Base-by-base conservation (phyloP, 108 stramenopile species). In the Nitzschia sp. region DNA sequence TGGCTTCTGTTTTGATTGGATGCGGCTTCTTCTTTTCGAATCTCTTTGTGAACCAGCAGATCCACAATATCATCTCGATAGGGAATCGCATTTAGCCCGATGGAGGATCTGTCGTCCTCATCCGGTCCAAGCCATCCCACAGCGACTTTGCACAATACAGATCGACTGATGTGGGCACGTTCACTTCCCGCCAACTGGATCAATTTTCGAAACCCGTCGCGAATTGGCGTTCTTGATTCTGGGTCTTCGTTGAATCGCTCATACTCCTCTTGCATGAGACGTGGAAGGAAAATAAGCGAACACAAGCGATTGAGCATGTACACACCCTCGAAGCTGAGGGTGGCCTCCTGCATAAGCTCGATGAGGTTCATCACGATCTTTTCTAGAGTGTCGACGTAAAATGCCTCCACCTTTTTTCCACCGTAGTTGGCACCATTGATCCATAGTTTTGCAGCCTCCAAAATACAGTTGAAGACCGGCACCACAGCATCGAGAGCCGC, bases 221-320 rank as follows among this genome's bases (percentile, higher is more conserved):
- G 69, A 36, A 95, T 79, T 5, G 90, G 93, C 48, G 80, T 74
- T 25, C 55, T 44, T n/a, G 29, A 30, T 8, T 53, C 47, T 1
- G 60, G 34, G 44, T 83, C 53, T 19, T 68, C 33, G 27, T 59
- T 52, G 1, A 83, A 59, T 0, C 73, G 53, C 9, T 76, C 41
- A 54, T 77, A 85, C 69, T 94, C 93, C 8, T 83, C 72, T 30
- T 53, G 45, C 33, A 94, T 74, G 6, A 91, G 66, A 19, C 63
- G 57, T 13, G 77, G 73, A 16, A 76, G 72, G 63, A 94, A 94
- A 13, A 91, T 61, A 0, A 94, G 62, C 16, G 76, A 68, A 47
- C 90, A 94, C 22, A 84, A 74, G 29, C 71, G 79, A 66, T 91
- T 80, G n/a, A 94, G 71, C 90, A 91, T 90, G 53, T 90, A 80